These are phyloP conservation scores for Aspergillus bombycis DNA, from an alignment of 2,329 filamentous ascomycete species.

Conservation along the genomic window DNA sequence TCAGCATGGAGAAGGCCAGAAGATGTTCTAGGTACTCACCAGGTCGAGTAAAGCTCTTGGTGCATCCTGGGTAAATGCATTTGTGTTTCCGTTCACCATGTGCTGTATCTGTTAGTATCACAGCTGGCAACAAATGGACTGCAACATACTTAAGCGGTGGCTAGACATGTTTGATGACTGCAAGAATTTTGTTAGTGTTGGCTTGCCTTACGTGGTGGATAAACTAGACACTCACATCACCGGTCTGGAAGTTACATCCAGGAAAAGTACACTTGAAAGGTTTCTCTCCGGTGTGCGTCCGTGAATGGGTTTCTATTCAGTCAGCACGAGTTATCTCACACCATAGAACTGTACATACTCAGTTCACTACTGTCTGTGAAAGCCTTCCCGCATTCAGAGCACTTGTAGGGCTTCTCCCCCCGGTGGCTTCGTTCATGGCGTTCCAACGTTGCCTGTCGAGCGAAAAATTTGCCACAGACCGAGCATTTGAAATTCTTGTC, in stretches of 20 bases:
- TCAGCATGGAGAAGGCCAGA: neutral
- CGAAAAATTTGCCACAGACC: constrained; percentile 46
- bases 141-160: constrained; percentile 45
- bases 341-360: constrained; percentile 32
- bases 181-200: neutral
- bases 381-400: constrained; percentile 44
- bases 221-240: constrained; percentile 41
- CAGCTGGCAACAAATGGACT: neutral
- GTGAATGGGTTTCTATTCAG: constrained; percentile 44
- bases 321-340: constrained; percentile 21
- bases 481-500: constrained; percentile 48
- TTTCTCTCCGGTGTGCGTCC: constrained; percentile 48
- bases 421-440: constrained; percentile 49
- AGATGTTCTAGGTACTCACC: constrained; percentile 30
- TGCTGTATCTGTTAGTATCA: constrained; percentile 26
- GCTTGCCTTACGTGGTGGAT: neutral
- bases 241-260: constrained; percentile 47
- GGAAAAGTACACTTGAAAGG: constrained; percentile 48
- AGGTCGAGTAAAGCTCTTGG: constrained; percentile 49
- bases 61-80: constrained; percentile 43
- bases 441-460: constrained; percentile 47
- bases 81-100: constrained; percentile 48
- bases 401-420: constrained; percentile 48
- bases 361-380: constrained; percentile 51
- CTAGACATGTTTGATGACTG: constrained; percentile 52